Evolutionary conservation across 148 eudicot species (phyloP), one percentile per base, ranked within the genome.

Genomic region (Silene latifolia): DNA sequence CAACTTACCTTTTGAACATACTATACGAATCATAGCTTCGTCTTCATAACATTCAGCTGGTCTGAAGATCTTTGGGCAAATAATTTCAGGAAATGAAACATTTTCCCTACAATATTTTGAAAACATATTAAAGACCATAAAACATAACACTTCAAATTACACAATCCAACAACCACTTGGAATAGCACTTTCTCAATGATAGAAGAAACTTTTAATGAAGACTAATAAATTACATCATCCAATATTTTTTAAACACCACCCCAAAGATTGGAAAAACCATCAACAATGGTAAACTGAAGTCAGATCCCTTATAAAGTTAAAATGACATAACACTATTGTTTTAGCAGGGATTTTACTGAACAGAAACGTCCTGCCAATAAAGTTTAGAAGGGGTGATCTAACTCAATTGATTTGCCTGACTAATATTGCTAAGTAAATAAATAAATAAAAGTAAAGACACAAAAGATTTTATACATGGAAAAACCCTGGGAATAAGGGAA

Each of bases 1-100:
- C 70, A 87, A 46, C 74, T 88, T 87, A 80, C 92, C 92, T 81
- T 81, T 84, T 79, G 82, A 76, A 74, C 91, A 88, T 76, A 92
- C 77, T 76, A 77, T 75, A 79, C 87, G 85, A 68, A 91, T 81
- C 61, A 72, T 32, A 35, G 73, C 57, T 74, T 81, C 78, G 58
- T 76, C 81, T 53, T 78, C 78, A 58, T 4, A 27, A 63, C 63
- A 78, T 79, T 79, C 80, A 48, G 70, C 62, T 63, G 71, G 79
- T 24, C 75, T 54, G 70, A 74, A 68, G 76, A 77, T 47, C 44
- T 70, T 69, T 53, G 47, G 29, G 58, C 68, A 21, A 19, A 72
- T 39, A 58, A 66, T 18, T 69, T 82, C 78, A 24, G 78, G 84
- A 80, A 76, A 67, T 57, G 83, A 64, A 78, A 83, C 78, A 69